Base-by-base conservation (phyloP, 1,284 basidiomycete genomes). In the Ceratobasidium sp. region DNA sequence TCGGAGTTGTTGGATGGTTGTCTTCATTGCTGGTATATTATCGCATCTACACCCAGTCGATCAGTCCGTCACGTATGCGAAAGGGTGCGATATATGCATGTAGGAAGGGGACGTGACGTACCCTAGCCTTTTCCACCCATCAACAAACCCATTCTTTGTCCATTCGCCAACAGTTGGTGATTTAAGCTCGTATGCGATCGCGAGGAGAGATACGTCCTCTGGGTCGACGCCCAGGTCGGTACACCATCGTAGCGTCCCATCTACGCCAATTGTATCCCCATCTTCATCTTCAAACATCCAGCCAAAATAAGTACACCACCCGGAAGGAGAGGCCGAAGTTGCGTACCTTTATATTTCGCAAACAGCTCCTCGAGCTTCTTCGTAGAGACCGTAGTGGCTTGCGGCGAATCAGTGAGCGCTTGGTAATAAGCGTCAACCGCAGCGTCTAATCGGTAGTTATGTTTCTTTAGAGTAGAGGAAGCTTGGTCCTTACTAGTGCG, bases 391-490 rank as follows among this genome's bases (percentile, higher is more conserved):
- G 84, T 83, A n/a, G n/a, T n/a, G 74, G 63, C 76, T 35, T 75
- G 79, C 82, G 74, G 43, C 9, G 72, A 14, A 75, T 54, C 78
- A n/a, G 75, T 72, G 4, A 76, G 76, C 62, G 81, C 79, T 50
- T 76, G 87, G 82, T 87, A 94, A 80, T 85, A 95, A 0, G 90
- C 88, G 80, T 95, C 90, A 50, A 94, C 83, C 11, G 94, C 93
- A 11, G 84, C 81, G 66, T 95, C 93, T 54, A 94, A 80, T 44
- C 88, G 85, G 79, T 81, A 83, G 30, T 87, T 88, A 81, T 91
- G 84, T 74, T 88, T 88, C 77, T 92, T 89, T 66, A 95, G 80
- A 80, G 88, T 92, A 73, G 87, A 87, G 75, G 82, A 86, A n/a
- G 93, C 93, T 71, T 94, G 91, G 87, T 72, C 23, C 46, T 72